Base-by-base conservation (phyloP, 2,329 filamentous ascomycete species). In the Colletotrichum echinochloae region DNA sequence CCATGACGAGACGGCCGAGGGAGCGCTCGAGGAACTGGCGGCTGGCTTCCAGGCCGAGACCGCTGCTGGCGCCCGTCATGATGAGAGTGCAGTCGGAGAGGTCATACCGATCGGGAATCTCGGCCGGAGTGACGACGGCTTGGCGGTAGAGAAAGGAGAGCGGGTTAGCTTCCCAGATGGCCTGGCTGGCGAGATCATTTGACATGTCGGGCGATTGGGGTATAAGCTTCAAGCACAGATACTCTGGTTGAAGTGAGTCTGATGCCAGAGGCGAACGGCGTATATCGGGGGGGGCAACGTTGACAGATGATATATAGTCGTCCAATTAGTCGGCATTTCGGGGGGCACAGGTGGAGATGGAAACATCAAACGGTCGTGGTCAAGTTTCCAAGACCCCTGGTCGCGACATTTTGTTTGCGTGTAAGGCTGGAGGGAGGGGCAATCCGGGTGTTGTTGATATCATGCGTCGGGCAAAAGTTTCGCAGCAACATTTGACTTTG, bases 21-120 rank as follows among this genome's bases (percentile, higher is more conserved):
- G 80, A 78, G 2, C 82, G 77, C 0, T 55, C 60, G 20, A 81
- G 76, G 2, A 84, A 76, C 49, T 85, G 80, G 1, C 76, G 76
- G 16, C 79, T 78, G 0, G 82, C 77, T 71, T 83, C 83, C 0
- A 82, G 75, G 1, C 83, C 83, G 0, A 86, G 75, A 1, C 84
- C 83, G 5, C 76, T 76, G 65, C 83, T 85, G 52, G 82, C 78
- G n/a, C 83, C 84, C 0, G 83, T 84, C 55, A 85, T 77, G 39
- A 85, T 78, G 60, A 80, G 75, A 0, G 77, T 80, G 54, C 79
- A 73, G 39, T 75, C 75, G 30, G 69, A 55, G 16, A 71, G 48
- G 18, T 71, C 69, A 39, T 65, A 70, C 30, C 64, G 55, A 6
- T 65, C 28, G 0, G 69, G 69, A 33, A 71, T 71, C 46, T 68